Conservation (phyloP, 2,329 filamentous ascomycete species). For the Hypoxylon sp. region DNA sequence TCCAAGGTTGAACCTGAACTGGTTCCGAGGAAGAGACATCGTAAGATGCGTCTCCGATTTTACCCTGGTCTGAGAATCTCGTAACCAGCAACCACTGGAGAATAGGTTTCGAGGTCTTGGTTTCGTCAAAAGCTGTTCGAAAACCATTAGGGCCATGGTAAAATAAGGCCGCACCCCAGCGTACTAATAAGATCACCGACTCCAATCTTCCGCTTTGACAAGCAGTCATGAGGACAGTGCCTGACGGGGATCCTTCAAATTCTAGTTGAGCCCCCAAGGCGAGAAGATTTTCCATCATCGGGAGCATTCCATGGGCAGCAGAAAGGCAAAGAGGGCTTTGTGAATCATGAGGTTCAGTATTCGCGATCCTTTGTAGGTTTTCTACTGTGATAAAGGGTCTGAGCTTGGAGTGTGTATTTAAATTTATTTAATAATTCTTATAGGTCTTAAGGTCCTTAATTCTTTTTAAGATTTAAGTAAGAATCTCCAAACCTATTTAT, state of each 20-base stretch:
- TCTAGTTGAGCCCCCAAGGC: conserved; percentile 9
- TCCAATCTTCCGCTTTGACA: conserved; percentile 5
- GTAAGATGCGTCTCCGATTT: conserved; percentile 1
- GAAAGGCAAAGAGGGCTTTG: conserved; percentile 14
- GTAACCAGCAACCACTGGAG: conserved; percentile 20
- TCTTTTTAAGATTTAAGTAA: too few relatives aligned
- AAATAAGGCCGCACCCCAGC: conserved; percentile 9
- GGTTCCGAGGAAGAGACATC: not conserved
- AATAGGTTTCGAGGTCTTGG: conserved; percentile 3
- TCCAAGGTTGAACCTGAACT: conserved; percentile 3
- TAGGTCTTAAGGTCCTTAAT: too few relatives aligned
- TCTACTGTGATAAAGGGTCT: not conserved
- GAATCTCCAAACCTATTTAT: too few relatives aligned
- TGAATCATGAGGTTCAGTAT: conserved; percentile 2
- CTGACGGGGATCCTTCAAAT: conserved; percentile 9
- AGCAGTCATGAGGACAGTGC: conserved; percentile 23
- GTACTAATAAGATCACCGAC: conserved; percentile 11
- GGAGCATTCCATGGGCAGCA: not conserved
- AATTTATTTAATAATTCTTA: too few relatives aligned
- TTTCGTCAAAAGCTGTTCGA: conserved; percentile 8
- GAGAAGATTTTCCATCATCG: conserved; percentile 11
- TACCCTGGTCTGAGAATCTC: conserved; percentile 20
- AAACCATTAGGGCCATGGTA: conserved; percentile 11
- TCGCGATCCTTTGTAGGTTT: conserved; percentile 3
- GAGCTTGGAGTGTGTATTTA: too few relatives aligned